Evolutionary conservation across 768 basidiomycete genomes (phyloP).

Genomic region (Mycena albidolilacea): DNA sequence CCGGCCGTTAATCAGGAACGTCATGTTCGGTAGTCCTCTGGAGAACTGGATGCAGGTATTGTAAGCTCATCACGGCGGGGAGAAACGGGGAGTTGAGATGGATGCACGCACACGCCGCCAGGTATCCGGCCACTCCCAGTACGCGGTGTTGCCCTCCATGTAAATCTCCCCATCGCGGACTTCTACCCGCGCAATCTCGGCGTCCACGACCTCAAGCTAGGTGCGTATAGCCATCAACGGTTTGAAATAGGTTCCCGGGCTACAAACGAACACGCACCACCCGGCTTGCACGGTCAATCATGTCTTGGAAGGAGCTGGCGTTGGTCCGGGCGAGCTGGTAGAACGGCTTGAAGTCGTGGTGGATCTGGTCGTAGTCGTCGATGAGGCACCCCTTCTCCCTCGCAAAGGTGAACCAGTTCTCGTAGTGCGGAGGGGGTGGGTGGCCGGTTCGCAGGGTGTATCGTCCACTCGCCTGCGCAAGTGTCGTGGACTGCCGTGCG

Average conservation of each 20-base stretch:
- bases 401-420: slow-evolving; percentile 26
- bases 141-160: neutral
- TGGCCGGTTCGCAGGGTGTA: slow-evolving; percentile 22
- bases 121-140: slow-evolving; percentile 4
- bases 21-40: slow-evolving; percentile 19
- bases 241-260: neutral
- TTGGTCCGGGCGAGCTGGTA: slow-evolving; percentile 18
- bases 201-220: neutral
- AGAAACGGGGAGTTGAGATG: neutral
- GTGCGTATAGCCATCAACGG: neutral
- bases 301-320: slow-evolving; percentile 11
- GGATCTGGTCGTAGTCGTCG: slow-evolving; percentile 11
- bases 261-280: neutral
- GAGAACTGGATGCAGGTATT: neutral
- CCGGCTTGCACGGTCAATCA: neutral
- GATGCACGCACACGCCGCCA: slow-evolving; percentile 1
- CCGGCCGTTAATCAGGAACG: slow-evolving; percentile 20
- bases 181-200: slow-evolving; percentile 4
- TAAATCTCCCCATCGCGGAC: neutral
- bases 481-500: slow-evolving; percentile 29
- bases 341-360: slow-evolving; percentile 27
- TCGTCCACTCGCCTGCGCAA: slow-evolving; percentile 20
- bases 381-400: slow-evolving; percentile 23
- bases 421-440: slow-evolving; percentile 17
- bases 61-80: neutral